Conservation (phyloP, 768 basidiomycete species). For the Lentinula lateritia region DNA sequence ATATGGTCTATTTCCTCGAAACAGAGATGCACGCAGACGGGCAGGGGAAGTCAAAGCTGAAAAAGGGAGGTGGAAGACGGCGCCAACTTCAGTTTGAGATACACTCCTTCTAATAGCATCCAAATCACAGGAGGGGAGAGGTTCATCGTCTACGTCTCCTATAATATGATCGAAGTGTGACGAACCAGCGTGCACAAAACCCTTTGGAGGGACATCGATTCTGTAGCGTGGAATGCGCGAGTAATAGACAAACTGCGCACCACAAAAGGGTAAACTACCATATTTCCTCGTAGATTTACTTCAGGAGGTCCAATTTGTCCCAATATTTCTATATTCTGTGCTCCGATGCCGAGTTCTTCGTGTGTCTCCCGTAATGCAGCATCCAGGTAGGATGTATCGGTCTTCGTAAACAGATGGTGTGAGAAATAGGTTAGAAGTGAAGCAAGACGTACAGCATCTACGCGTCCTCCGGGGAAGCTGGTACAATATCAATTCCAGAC, state of each 20-base stretch:
- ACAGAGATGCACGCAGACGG: conserved; percentile 46
- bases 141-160: conserved; percentile 25
- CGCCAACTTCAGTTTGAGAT: conserved; percentile 61
- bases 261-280: conserved; percentile 73
- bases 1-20: conserved; percentile 55
- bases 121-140: conserved; percentile 59
- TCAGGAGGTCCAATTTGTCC: conserved; percentile 63
- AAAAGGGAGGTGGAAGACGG: conserved; percentile 69
- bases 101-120: conserved; percentile 34
- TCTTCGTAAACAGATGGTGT: conserved; percentile 24
- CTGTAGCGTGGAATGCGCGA: not conserved
- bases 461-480: conserved; percentile 73
- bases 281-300: conserved; percentile 46
- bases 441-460: conserved; percentile 47
- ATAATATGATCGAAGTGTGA: conserved; percentile 7
- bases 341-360: conserved; percentile 65
- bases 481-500: not conserved
- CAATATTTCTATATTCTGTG: conserved; percentile 58
- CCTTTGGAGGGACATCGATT: conserved; percentile 9
- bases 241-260: conserved; percentile 36
- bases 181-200: conserved; percentile 21
- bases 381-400: conserved; percentile 44
- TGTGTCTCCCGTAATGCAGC: conserved; percentile 68
- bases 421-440: not conserved
- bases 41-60: conserved; percentile 38